phyloP scores from a whole-genome alignment of 495 filamentous ascomycete species.

The Platismatia glauca region DNA sequence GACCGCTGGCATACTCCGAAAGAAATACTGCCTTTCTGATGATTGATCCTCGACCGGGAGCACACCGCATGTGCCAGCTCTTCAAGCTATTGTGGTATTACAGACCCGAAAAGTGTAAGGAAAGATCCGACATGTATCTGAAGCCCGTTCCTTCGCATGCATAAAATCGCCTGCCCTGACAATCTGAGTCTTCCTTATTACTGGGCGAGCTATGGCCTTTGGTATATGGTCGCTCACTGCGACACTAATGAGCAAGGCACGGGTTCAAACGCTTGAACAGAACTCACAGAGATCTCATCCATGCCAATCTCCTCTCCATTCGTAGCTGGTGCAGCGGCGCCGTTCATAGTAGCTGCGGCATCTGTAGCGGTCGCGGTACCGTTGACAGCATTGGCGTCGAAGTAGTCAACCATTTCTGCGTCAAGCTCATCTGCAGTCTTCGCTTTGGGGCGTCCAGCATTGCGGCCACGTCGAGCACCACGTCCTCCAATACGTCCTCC shows the following conservation, averaged over 20 bases:
- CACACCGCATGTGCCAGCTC: slow-evolving; percentile 3
- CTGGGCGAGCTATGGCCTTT: background rate
- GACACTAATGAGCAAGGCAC: background rate
- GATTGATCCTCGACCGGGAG: slow-evolving; percentile 1
- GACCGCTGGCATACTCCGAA: background rate
- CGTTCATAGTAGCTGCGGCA: slow-evolving; percentile 37
- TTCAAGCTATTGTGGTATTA: slow-evolving; percentile 3
- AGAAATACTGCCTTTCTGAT: slow-evolving; percentile 1
- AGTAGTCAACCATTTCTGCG: slow-evolving; percentile 91
- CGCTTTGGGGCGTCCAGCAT: slow-evolving; percentile 58
- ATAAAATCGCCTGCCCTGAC: background rate
- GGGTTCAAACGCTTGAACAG: too few relatives aligned
- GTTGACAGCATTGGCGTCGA: slow-evolving; percentile 41
- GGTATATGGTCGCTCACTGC: background rate
- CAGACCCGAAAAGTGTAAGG: background rate
- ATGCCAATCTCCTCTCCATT: slow-evolving; percentile 41
- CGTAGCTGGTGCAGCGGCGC: slow-evolving; percentile 30
- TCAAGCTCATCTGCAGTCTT: slow-evolving; percentile 90
- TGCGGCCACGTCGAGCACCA: slow-evolving; percentile 39
- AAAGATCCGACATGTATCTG: slow-evolving; percentile 1
- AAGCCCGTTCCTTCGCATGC: slow-evolving; percentile 1
- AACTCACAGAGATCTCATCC: slow-evolving; percentile 38
- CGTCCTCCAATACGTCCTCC: slow-evolving; percentile 39
- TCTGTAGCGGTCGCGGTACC: slow-evolving; percentile 29
- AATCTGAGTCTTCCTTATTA: background rate